phyloP scores from a whole-genome alignment of 345 rosid species.

The Lepidium sativum region DNA sequence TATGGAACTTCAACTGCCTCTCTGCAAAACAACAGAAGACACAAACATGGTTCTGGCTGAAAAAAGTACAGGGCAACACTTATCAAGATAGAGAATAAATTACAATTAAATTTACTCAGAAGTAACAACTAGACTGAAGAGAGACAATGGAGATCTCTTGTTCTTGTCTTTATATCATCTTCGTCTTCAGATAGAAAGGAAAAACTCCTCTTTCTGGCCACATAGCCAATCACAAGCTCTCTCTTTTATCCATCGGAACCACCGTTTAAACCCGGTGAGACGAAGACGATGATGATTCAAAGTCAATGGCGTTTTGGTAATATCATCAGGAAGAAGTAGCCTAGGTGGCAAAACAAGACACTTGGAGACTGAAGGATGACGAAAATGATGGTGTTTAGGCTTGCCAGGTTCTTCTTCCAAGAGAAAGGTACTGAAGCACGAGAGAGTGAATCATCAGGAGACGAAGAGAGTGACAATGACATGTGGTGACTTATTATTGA shows the following conservation, averaged over 20 bases:
- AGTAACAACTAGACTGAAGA: slow-evolving; percentile 29
- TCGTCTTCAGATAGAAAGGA: slow-evolving; percentile 31
- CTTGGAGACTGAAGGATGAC: slow-evolving; percentile 20
- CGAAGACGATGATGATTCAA: background rate
- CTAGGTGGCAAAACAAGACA: slow-evolving; percentile 56
- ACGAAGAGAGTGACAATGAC: slow-evolving; percentile 2
- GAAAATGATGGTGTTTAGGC: slow-evolving; percentile 36
- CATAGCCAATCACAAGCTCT: slow-evolving; percentile 11
- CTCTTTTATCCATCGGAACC: slow-evolving; percentile 36
- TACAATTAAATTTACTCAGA: slow-evolving; percentile 36
- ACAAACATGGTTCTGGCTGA: too few species aligned
- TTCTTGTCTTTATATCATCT: slow-evolving; percentile 11
- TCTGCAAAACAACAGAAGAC: too few species aligned
- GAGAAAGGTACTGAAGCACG: slow-evolving; percentile 63
- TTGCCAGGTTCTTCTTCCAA: slow-evolving; percentile 86
- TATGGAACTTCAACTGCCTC: too few species aligned
- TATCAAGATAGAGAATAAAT: background rate
- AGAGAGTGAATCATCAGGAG: slow-evolving; percentile 45
- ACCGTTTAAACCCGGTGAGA: slow-evolving; percentile 14
- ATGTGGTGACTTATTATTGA: slow-evolving; percentile 25
- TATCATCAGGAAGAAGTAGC: slow-evolving; percentile 23
- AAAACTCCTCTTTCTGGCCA: slow-evolving; percentile 30
- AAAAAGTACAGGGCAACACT: too few species aligned
- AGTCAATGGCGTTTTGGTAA: slow-evolving; percentile 26
- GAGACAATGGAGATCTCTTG: slow-evolving; percentile 21